A percentile compares a stretch with the other conserved stretches of the same genome.
These are phyloP conservation scores for Phytopythium mirpurense DNA, from an alignment of 352 stramenopile species.

Conservation along the genomic window DNA sequence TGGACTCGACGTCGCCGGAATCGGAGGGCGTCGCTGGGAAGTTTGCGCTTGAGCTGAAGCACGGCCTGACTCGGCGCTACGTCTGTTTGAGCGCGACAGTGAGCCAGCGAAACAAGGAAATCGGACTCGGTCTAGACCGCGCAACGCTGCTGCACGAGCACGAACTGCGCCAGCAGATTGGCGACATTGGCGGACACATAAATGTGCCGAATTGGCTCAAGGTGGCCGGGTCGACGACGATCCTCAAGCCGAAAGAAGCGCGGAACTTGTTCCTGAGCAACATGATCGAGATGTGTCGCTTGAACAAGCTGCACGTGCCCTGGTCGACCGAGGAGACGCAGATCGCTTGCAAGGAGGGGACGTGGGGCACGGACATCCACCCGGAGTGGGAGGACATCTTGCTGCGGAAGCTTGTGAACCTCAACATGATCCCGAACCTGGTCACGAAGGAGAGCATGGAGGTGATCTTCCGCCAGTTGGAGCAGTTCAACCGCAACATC, in stretches of 20 bases:
- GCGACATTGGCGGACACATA: constrained; percentile 64
- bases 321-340: constrained; percentile 86
- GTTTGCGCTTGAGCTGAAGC: constrained; percentile 83
- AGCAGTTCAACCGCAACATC: constrained; percentile 87
- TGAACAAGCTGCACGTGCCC: constrained; percentile 85
- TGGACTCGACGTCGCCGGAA: constrained; percentile 19
- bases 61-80: constrained; percentile 70
- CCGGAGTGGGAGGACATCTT: constrained; percentile 83
- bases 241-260: constrained; percentile 73
- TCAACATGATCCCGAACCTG: constrained; percentile 78
- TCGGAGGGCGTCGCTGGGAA: constrained; percentile 68
- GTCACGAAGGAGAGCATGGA: constrained; percentile 76
- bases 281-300: constrained; percentile 84
- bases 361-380: constrained; percentile 75
- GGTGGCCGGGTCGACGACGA: constrained; percentile 61
- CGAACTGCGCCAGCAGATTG: constrained; percentile 62
- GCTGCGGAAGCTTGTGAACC: constrained; percentile 69
- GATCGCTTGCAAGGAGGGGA: constrained; percentile 83
- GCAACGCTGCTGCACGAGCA: constrained; percentile 52
- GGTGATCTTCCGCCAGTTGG: constrained; percentile 65
- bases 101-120: constrained; percentile 60
- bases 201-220: constrained; percentile 61
- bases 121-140: constrained; percentile 62
- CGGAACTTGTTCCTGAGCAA: constrained; percentile 81
- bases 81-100: constrained; percentile 66